A percentile compares a stretch with the other conserved stretches of the same genome.
These are phyloP conservation scores for Fusarium algeriense DNA, from an alignment of 2,329 filamentous ascomycete genomes.

Conservation along the genomic window DNA sequence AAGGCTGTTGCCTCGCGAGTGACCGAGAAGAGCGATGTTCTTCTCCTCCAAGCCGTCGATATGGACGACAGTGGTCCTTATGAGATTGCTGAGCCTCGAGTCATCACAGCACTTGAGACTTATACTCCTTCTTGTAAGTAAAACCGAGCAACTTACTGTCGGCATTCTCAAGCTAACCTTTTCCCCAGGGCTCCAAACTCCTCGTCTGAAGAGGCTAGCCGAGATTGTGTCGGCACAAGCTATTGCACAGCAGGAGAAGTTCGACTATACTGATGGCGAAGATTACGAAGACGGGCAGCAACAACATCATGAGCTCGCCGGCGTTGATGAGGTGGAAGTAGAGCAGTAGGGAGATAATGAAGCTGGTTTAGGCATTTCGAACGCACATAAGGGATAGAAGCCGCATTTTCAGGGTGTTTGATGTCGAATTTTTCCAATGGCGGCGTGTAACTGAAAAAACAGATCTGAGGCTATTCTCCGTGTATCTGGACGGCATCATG, in stretches of 20 bases:
- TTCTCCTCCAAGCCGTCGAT: slow-evolving; percentile 93
- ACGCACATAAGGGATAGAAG: slow-evolving; percentile 48
- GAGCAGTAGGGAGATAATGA: slow-evolving; percentile 47
- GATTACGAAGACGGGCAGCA: slow-evolving; percentile 60
- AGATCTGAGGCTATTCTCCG: slow-evolving; percentile 40
- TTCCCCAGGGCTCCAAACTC: slow-evolving; percentile 87
- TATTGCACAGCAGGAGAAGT: slow-evolving; percentile 92
- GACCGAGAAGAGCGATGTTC: slow-evolving; percentile 97
- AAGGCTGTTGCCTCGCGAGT: slow-evolving; percentile 97
- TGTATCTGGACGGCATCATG: slow-evolving; percentile 45
- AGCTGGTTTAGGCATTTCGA: slow-evolving; percentile 42
- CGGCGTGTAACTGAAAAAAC: slow-evolving; percentile 37
- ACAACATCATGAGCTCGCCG: slow-evolving; percentile 62
- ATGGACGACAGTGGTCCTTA: slow-evolving; percentile 99
- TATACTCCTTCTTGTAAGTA: slow-evolving; percentile 95
- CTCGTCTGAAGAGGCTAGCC: slow-evolving; percentile 92
- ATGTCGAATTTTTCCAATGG: slow-evolving; percentile 46
- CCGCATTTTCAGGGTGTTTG: slow-evolving; percentile 48
- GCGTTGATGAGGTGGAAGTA: slow-evolving; percentile 62
- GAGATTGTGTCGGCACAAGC: slow-evolving; percentile 98
- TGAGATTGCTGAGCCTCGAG: slow-evolving; percentile 95
- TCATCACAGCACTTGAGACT: slow-evolving; percentile 95
- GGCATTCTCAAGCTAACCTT: slow-evolving; percentile 47
- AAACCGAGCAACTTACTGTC: background rate
- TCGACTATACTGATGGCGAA: slow-evolving; percentile 66